These are phyloP conservation scores for Colletotrichum sp. DNA, from an alignment of 2,329 filamentous ascomycete species.

Conservation along the genomic window DNA sequence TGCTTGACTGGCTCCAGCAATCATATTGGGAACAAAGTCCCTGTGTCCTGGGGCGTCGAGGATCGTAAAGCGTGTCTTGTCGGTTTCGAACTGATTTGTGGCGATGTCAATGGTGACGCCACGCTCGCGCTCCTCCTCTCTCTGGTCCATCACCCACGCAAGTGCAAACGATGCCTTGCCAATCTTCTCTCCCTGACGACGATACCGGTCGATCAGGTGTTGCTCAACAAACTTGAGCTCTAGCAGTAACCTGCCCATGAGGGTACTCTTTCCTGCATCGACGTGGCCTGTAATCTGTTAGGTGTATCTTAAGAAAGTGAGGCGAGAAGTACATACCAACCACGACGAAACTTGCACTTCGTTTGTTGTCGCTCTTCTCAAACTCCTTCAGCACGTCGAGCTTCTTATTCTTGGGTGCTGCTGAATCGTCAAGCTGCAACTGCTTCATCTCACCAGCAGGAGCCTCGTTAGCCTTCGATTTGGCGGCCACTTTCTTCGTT, in stretches of 20 bases:
- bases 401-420: conserved; percentile 74
- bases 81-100: conserved; percentile 91
- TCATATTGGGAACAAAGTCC: conserved; percentile 99
- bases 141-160: conserved; percentile 95
- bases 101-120: conserved; percentile 98
- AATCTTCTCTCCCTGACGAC: conserved; percentile 86
- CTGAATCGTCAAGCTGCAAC: conserved; percentile 55
- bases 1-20: conserved; percentile 92
- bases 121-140: conserved; percentile 83
- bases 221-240: conserved; percentile 90
- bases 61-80: conserved; percentile 87
- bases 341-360: conserved; percentile 87
- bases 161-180: conserved; percentile 96
- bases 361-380: conserved; percentile 76
- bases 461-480: conserved; percentile 28
- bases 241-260: conserved; percentile 93
- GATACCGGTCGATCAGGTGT: conserved; percentile 85
- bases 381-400: conserved; percentile 85
- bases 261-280: conserved; percentile 95
- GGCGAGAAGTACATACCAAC: conserved; percentile 67
- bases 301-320: background rate
- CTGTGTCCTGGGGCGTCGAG: conserved; percentile 93
- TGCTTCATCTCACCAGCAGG: conserved; percentile 37
- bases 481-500: conserved; percentile 29
- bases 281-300: conserved; percentile 73